phyloP scores from a whole-genome alignment of 1,284 basidiomycete genomes.

The Trametes pubescens region DNA sequence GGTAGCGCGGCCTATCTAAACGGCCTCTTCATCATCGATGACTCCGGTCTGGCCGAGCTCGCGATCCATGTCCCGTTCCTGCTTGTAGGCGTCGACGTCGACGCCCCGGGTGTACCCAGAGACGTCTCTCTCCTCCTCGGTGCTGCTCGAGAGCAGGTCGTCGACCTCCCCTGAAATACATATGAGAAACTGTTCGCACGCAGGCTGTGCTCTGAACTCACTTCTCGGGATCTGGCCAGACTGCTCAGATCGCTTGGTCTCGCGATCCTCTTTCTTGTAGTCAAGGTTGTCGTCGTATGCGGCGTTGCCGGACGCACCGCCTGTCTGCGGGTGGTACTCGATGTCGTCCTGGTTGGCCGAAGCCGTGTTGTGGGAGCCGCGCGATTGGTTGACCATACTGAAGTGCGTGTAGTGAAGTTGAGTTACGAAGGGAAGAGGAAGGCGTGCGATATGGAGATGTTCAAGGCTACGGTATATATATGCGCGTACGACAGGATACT shows the following conservation, averaged over 20 bases:
- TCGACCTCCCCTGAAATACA: slow-evolving; percentile 35
- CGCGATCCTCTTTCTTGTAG: slow-evolving; percentile 34
- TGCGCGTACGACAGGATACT: neutral
- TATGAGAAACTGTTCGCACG: neutral
- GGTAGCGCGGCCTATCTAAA: slow-evolving; percentile 34
- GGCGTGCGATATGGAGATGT: no score
- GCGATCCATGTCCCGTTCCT: slow-evolving; percentile 40
- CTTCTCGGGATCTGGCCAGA: slow-evolving; percentile 37
- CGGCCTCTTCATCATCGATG: slow-evolving; percentile 31
- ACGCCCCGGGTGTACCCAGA: slow-evolving; percentile 35
- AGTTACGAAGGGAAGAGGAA: neutral
- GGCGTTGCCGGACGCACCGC: slow-evolving; percentile 38
- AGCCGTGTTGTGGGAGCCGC: slow-evolving; percentile 37
- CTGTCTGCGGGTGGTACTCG: slow-evolving; percentile 39
- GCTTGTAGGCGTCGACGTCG: slow-evolving; percentile 40
- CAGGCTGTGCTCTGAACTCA: slow-evolving; percentile 7
- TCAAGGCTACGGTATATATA: slow-evolving; percentile 6
- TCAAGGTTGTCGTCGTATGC: slow-evolving; percentile 34
- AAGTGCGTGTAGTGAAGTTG: neutral
- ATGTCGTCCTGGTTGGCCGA: slow-evolving; percentile 27
- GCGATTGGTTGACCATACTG: slow-evolving; percentile 28
- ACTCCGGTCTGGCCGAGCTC: slow-evolving; percentile 33
- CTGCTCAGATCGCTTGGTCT: slow-evolving; percentile 35
- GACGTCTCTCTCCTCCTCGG: slow-evolving; percentile 35
- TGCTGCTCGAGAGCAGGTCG: slow-evolving; percentile 34